Evolutionary conservation across 2,329 filamentous ascomycete genomes (phyloP), one percentile per base, ranked within the genome.

Genomic region (Sphaerulina populicola): DNA sequence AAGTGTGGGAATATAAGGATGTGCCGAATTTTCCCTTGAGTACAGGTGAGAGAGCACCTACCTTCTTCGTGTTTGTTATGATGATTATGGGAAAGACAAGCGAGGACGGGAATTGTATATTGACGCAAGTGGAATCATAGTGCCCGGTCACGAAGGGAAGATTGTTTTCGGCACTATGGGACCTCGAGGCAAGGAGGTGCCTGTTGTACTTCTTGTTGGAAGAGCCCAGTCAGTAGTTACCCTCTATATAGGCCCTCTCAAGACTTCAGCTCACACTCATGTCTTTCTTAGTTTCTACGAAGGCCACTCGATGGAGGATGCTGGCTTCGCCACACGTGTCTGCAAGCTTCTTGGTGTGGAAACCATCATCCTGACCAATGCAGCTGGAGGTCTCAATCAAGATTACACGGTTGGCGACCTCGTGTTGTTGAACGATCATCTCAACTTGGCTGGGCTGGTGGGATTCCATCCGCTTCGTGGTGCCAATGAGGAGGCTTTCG

Each of bases 321-420:
- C 81, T 35, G 81, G 81, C 23, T 83, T 84, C 60, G 80, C 81
- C 23, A 77, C 81, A 9, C 74, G 82, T 47, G 77, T 85, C 5
- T 80, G 83, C 68, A 82, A 80, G 59, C 64, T 79, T 0, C 67
- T 85, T 8, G 81, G 79, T 21, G 72, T 84, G 15, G 72, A 81
- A 56, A 79, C 75, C 1, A 74, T 84, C 59, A 74, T 81, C 57
- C 78, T 83, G 57, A 85, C 81, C 39, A 85, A 85, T 64, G 81
- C 82, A 39, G 80, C 81, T 37, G 82, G 82, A 51, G 81, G 80
- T 10, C 66, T 85, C 33, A 84, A 85, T 65, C 72, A 76, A n/a
- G 72, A 75, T 35, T 85, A 83, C 67, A 69, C 68, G 21, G 79
- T 84, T 29, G 82, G 82, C 43, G 82, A 85, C 64, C 78, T 85